Evolutionary conservation across 2,329 filamentous ascomycete species (phyloP).

Genomic region (Beauveria bassiana): DNA sequence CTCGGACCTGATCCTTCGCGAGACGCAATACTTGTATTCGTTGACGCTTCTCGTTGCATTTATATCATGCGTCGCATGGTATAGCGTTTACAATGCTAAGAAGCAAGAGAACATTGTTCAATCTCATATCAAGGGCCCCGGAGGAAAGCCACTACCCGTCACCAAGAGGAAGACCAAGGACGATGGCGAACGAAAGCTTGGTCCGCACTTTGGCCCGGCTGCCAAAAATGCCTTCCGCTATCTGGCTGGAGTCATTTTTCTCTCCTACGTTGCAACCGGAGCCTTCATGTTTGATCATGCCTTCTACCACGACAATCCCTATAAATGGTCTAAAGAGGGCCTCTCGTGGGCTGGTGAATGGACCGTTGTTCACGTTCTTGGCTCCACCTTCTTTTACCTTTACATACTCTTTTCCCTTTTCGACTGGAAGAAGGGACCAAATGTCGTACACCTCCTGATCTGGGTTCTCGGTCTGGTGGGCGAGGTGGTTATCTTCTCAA

Average conservation of each 20-base stretch:
- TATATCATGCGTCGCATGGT: slow-evolving; percentile 40
- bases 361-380: slow-evolving; percentile 73
- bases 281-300: slow-evolving; percentile 67
- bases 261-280: slow-evolving; percentile 71
- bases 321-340: slow-evolving; percentile 33
- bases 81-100: slow-evolving; percentile 45
- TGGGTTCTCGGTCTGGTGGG: slow-evolving; percentile 69
- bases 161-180: slow-evolving; percentile 49
- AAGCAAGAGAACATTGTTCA: slow-evolving; percentile 39
- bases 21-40: slow-evolving; percentile 44
- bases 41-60: slow-evolving; percentile 45
- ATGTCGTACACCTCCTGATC: slow-evolving; percentile 67
- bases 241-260: slow-evolving; percentile 60
- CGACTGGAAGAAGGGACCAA: slow-evolving; percentile 76
- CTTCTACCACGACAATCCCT: slow-evolving; percentile 39
- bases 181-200: slow-evolving; percentile 36
- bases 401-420: slow-evolving; percentile 80
- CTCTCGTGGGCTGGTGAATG: slow-evolving; percentile 70
- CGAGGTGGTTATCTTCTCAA: slow-evolving; percentile 64
- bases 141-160: slow-evolving; percentile 76
- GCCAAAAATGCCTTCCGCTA: slow-evolving; percentile 69
- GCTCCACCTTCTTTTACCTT: slow-evolving; percentile 78
- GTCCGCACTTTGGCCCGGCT: slow-evolving; percentile 53
- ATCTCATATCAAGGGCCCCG: slow-evolving; percentile 62
- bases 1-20: slow-evolving; percentile 36